These are phyloP conservation scores for Lactifluus rugatus DNA, from an alignment of 768 basidiomycete genomes.

Conservation along the genomic window DNA sequence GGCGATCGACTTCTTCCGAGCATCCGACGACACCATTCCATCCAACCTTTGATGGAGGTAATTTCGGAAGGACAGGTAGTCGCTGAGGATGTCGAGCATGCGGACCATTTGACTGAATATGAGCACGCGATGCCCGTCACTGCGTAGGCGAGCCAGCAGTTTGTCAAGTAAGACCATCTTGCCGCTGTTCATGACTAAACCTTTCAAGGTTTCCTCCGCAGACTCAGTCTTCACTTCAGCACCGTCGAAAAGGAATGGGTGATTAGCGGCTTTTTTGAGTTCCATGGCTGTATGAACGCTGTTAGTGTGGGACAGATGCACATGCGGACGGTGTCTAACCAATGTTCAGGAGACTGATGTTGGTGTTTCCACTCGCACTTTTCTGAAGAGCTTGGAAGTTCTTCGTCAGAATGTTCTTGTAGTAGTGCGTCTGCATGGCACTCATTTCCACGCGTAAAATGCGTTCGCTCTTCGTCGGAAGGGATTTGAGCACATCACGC, in stretches of 20 bases:
- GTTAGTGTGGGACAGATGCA: not conserved
- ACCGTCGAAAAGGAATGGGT: slow-evolving; percentile 96
- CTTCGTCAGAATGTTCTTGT: slow-evolving; percentile 97
- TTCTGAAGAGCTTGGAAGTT: slow-evolving; percentile 91
- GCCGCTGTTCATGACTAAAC: slow-evolving; percentile 97
- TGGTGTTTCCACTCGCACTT: slow-evolving; percentile 79
- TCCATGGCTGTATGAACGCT: slow-evolving; percentile 68
- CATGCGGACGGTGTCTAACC: slow-evolving; percentile 34
- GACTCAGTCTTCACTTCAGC: slow-evolving; percentile 61
- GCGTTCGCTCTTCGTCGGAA: slow-evolving; percentile 97
- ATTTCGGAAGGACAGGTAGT: slow-evolving; percentile 86
- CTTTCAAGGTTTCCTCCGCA: slow-evolving; percentile 79
- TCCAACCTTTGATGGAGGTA: slow-evolving; percentile 93
- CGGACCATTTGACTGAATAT: slow-evolving; percentile 99
- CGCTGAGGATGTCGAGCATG: slow-evolving; percentile 96
- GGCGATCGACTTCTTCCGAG: slow-evolving; percentile 89
- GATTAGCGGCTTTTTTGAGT: slow-evolving; percentile 96
- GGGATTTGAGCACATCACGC: slow-evolving; percentile 88
- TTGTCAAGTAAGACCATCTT: slow-evolving; percentile 99
- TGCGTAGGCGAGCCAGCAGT: slow-evolving; percentile 78
- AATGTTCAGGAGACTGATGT: slow-evolving; percentile 94
- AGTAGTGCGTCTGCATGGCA: slow-evolving; percentile 92
- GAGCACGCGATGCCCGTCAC: slow-evolving; percentile 91
- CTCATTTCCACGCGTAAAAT: slow-evolving; percentile 98
- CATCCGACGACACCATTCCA: slow-evolving; percentile 89